Evolutionary conservation across 129 eudicot species (phyloP).

Genomic region (Lonicera japonica): DNA sequence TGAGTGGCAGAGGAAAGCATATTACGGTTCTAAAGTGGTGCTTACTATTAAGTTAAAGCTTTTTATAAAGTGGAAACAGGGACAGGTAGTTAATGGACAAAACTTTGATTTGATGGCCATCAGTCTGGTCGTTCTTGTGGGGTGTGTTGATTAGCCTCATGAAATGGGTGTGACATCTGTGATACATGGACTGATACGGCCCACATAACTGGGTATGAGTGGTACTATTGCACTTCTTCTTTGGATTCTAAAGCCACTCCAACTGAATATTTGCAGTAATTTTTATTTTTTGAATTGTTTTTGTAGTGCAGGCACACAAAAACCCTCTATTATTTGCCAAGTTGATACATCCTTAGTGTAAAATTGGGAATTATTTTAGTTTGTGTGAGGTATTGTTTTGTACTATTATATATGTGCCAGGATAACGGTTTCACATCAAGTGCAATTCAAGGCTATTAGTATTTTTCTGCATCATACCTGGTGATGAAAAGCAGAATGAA

Average conservation of each 20-base stretch:
- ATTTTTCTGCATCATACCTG: too few species aligned
- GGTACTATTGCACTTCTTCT: neutral
- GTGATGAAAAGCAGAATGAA: too few species aligned
- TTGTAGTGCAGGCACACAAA: too few species aligned
- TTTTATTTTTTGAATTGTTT: too few species aligned
- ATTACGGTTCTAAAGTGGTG: neutral
- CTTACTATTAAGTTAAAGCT: too few species aligned
- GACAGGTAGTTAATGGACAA: neutral
- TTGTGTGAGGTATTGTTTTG: neutral
- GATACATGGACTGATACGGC: neutral
- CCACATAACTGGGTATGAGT: neutral
- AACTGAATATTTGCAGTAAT: neutral
- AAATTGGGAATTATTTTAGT: neutral
- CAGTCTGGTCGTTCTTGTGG: neutral
- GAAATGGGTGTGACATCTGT: neutral
- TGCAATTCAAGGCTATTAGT: neutral
- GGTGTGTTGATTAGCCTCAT: neutral
- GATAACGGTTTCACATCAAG: neutral
- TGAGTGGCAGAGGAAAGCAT: neutral
- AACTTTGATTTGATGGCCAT: neutral
- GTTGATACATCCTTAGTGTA: neutral
- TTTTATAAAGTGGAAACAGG: too few species aligned
- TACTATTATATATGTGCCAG: neutral
- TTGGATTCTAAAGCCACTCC: neutral
- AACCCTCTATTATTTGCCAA: neutral